Evolutionary conservation across 148 eudicot species (phyloP), one percentile per base, ranked within the genome.

Genomic region (Cornus suecica): DNA sequence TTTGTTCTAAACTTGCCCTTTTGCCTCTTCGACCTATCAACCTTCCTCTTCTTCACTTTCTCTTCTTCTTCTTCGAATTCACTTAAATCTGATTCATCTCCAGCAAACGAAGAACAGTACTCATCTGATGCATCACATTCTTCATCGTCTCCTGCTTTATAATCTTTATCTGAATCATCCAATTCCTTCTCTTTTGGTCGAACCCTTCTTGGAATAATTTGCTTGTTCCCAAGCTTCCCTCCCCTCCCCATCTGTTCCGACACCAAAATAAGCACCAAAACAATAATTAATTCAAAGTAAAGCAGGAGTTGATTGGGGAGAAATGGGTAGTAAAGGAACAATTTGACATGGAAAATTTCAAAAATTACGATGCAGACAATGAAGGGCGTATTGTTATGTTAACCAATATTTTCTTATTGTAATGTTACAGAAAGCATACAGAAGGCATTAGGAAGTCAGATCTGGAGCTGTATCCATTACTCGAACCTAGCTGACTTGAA

Each of bases 101-200:
- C 94, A 74, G 80, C 89, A 69, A 94, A 85, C 28, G 92, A 88
- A 62, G 80, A 65, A 65, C 70, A 87, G 79, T 81, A 73, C 65
- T 95, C 97, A 74, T 92, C 99, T 54, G 97, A 90, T 70, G 86
- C 91, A 37, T 83, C 82, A 72, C 82, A 86, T 71, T 81, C 80
- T 77, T 88, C 94, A 69, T 89, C 99, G 67, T 74, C 90, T 78
- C 84, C 92, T 27, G 90, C 87, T 51, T 70, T 83, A 42, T 92
- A 95, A 80, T 95, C 99, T 78, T 95, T 97, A 82, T 95, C 99
- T 0, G 99, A 95, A 74, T 87, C 94, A 79, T 91, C 99, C 1
- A 92, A 92, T 32, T 80, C 90, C 71, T 71, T 68, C 23, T 73
- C 78, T 68, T 76, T 84, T 45, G 75, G 67, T 23, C 73, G 69